Evolutionary conservation across 768 basidiomycete species (phyloP).

Genomic region (Serendipita indica): DNA sequence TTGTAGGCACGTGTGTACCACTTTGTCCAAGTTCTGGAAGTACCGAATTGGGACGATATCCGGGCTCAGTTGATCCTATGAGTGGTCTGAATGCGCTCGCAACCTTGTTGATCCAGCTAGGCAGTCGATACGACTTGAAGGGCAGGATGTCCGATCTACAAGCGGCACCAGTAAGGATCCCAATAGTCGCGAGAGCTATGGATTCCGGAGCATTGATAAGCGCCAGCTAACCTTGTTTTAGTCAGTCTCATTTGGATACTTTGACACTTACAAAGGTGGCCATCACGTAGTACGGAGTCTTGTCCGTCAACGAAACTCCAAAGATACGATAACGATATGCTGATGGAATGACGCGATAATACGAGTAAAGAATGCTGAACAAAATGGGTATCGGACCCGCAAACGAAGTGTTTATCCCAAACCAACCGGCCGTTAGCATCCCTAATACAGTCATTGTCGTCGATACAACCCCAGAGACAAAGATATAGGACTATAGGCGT

Average conservation of each 20-base stretch:
- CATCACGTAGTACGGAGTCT: slow-evolving; percentile 55
- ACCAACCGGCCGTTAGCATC: slow-evolving; percentile 47
- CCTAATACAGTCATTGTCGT: slow-evolving; percentile 53
- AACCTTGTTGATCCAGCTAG: slow-evolving; percentile 41
- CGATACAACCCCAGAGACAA: slow-evolving; percentile 49
- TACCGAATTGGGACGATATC: slow-evolving; percentile 56
- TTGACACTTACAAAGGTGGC: slow-evolving; percentile 45
- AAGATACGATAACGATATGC: slow-evolving; percentile 66
- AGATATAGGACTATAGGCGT: slow-evolving; percentile 50
- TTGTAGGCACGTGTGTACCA: slow-evolving; percentile 15
- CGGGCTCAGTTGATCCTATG: slow-evolving; percentile 46
- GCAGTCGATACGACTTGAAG: slow-evolving; percentile 66
- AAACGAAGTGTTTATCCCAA: slow-evolving; percentile 60
- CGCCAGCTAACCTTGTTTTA: slow-evolving; percentile 37
- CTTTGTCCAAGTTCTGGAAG: slow-evolving; percentile 37
- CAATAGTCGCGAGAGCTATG: slow-evolving; percentile 42
- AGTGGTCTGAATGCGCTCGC: slow-evolving; percentile 46
- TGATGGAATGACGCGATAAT: slow-evolving; percentile 59
- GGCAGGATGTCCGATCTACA: slow-evolving; percentile 74
- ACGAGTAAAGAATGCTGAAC: slow-evolving; percentile 75
- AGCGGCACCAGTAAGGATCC: slow-evolving; percentile 54
- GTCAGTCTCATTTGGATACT: slow-evolving; percentile 12
- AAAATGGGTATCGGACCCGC: slow-evolving; percentile 61
- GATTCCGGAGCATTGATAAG: slow-evolving; percentile 56
- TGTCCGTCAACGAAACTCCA: slow-evolving; percentile 59